Percentiles rank a stretch among this genome's conserved stretches.
phyloP scores from a whole-genome alignment of 495 filamentous ascomycete species.

The Neurospora intermedia region DNA sequence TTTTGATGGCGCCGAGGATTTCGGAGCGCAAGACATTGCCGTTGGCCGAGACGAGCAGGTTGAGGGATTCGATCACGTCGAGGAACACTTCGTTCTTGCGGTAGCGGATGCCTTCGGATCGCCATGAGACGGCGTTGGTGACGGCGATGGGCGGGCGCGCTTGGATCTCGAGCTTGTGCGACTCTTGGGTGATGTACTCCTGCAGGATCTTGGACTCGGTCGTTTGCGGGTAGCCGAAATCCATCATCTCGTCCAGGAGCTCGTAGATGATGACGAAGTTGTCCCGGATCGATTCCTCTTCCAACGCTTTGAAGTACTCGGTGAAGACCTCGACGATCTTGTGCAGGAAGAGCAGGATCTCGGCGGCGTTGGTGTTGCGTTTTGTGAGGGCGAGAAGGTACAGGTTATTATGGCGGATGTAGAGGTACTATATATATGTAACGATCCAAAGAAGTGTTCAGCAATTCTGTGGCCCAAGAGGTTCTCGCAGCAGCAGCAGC shows the following conservation, averaged over 20 bases:
- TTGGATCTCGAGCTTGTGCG: slow-evolving; percentile 95
- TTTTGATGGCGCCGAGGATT: slow-evolving; percentile 94
- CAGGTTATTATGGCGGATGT: slow-evolving; percentile 99
- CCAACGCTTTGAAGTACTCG: slow-evolving; percentile 98
- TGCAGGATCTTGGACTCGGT: slow-evolving; percentile 98
- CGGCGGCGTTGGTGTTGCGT: slow-evolving; percentile 97
- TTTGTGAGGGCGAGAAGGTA: slow-evolving; percentile 98
- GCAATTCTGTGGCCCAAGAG: neutral
- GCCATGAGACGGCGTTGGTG: slow-evolving; percentile 96
- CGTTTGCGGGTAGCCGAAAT: slow-evolving; percentile 98
- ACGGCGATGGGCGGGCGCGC: slow-evolving; percentile 99
- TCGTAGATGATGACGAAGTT: slow-evolving; percentile 99
- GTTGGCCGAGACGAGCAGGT: slow-evolving; percentile 86
- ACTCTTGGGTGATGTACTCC: slow-evolving; percentile 99
- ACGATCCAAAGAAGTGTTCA: neutral
- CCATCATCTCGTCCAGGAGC: slow-evolving; percentile 99
- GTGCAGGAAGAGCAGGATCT: slow-evolving; percentile 96
- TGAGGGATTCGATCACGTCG: slow-evolving; percentile 94
- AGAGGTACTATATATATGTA: slow-evolving; percentile 64
- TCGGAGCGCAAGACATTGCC: slow-evolving; percentile 95
- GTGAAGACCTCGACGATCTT: slow-evolving; percentile 98
- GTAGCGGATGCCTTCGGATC: slow-evolving; percentile 95
- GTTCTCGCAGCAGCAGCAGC: neutral
- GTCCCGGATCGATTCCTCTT: slow-evolving; percentile 98
- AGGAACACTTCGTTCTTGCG: slow-evolving; percentile 81